Base-by-base conservation (phyloP, 805 yeast species). In the Yamadazyma sp. region DNA sequence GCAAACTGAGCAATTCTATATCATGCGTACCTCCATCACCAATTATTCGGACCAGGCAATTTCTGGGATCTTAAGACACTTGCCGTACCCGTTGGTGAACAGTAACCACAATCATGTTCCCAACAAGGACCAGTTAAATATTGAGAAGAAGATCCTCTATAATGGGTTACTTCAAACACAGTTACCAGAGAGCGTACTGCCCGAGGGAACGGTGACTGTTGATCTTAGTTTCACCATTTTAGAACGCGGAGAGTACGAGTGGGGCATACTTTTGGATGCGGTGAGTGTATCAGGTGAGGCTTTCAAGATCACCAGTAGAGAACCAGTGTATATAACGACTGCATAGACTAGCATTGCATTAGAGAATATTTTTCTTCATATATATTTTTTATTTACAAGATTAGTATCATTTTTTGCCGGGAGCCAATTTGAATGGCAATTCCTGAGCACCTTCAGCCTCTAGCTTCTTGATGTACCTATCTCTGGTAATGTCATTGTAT, bases 191-290 rank as follows among this genome's bases (percentile, higher is more conserved):
- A 54, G 60, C 2, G 48, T 82, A 1, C 50, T 49, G 1, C 70
- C 82, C 0, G 73, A 75, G 1, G 70, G 62, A 17, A 50, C 64
- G 0, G 36, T 62, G 3, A 63, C 55, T 2, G 62, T 78, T 20
- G 68, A 67, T 16, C 54, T 84, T 26, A 78, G 86, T 6, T 73
- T 82, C 33, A 71, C 82, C 13, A 75, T 87, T 4, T 62, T 90
- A 25, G 90, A 84, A 38, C 71, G 71, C 30, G 98, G 97, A 2
- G 82, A 77, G 32, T 89, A 82, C 54, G 93, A 86, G 55, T 82
- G 95, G 83, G 87, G 90, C 1, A 41, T 60, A 6, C 43, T 67
- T 1, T 49, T 68, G 29, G 72, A 68, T 29, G 22, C 30, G 4
- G 32, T 27, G 6, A 30, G 31, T n/a, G 38, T 29, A 3, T 8